phyloP scores from a whole-genome alignment of 169 alveolate genomes.

The Amoebophrya sp. region DNA sequence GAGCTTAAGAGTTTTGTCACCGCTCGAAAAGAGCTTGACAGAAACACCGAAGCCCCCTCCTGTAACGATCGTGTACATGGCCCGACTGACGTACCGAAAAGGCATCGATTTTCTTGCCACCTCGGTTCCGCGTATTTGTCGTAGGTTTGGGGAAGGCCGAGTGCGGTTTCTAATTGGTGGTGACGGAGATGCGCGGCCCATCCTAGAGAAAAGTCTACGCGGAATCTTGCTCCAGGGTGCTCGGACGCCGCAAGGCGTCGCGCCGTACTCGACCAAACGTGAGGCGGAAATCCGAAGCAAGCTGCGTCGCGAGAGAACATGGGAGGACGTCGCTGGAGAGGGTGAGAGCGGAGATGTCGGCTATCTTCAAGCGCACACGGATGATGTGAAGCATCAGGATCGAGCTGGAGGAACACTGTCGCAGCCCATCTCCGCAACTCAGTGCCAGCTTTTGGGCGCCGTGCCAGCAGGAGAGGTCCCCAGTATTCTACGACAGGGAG shows the following conservation, averaged over 20 bases:
- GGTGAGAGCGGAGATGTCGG: no score
- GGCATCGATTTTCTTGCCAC: conserved; percentile 87
- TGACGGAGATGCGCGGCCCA: neutral
- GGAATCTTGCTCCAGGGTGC: neutral
- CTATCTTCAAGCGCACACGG: no score
- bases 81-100: conserved; percentile 86
- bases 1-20: no score
- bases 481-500: conserved; percentile 84
- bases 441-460: neutral
- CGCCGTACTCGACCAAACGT: neutral
- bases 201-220: neutral
- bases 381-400: no score
- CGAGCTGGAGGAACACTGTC: no score
- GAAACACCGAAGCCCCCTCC: neutral
- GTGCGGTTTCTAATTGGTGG: neutral
- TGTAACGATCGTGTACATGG: conserved; percentile 63
- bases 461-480: conserved; percentile 61
- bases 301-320: no score
- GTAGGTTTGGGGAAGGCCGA: conserved; percentile 44
- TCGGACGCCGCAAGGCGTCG: neutral
- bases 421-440: no score
- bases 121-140: conserved; percentile 85
- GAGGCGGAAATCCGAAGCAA: no score
- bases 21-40: neutral
- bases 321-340: no score